phyloP scores from a whole-genome alignment of 2,329 filamentous ascomycete genomes.

The Camillea tinctor region DNA sequence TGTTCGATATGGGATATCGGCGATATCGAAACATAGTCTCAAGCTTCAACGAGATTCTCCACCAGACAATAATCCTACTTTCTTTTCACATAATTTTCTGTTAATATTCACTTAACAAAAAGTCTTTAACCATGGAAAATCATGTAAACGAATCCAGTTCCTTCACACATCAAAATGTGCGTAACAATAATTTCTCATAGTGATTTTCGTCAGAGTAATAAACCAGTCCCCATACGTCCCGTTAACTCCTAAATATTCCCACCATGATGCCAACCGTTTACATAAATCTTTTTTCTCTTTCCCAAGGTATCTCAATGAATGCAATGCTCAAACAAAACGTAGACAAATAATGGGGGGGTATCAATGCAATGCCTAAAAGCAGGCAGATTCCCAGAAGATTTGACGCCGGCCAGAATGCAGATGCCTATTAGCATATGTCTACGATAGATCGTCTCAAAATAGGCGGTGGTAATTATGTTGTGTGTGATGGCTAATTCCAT shows the following conservation, averaged over 20 bases:
- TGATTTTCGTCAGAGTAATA: not conserved
- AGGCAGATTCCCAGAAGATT: slow-evolving; percentile 12
- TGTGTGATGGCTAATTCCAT: not conserved
- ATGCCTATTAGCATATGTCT: slow-evolving; percentile 19
- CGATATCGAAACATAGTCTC: too few species aligned
- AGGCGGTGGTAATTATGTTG: not conserved
- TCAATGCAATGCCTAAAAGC: slow-evolving; percentile 30
- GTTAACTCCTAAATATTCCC: not conserved
- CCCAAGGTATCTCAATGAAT: not conserved
- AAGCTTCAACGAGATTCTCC: too few species aligned
- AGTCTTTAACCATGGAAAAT: too few species aligned
- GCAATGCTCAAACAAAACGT: slow-evolving; percentile 3
- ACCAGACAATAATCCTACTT: too few species aligned
- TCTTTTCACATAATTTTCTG: too few species aligned
- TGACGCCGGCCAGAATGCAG: slow-evolving; percentile 8
- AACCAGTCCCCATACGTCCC: not conserved
- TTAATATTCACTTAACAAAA: too few species aligned
- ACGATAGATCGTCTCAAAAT: slow-evolving; percentile 1
- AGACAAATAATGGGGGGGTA: slow-evolving; percentile 19
- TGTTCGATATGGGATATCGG: too few species aligned
- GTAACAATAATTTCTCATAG: not conserved
- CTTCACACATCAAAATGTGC: not conserved
- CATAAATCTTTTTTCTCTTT: not conserved
- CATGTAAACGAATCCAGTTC: too few species aligned
- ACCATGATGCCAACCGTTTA: not conserved